Evolutionary conservation across 1,139 yeast genomes (phyloP), one percentile per base, ranked within the genome.

Genomic region (Yamadazyma friedrichii): DNA sequence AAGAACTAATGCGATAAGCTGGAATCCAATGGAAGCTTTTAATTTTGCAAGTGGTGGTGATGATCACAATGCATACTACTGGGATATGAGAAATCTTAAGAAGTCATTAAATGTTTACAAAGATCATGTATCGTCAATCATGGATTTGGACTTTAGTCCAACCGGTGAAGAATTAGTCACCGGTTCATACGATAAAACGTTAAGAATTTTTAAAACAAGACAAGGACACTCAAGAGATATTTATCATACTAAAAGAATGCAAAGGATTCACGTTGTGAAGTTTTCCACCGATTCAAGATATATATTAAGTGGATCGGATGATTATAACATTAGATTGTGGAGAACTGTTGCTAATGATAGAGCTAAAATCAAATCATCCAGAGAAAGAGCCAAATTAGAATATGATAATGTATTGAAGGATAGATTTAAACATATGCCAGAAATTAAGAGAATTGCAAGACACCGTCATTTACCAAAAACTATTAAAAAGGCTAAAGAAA

Each of bases 1-100:
- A 75, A 76, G 95, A 55, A 87, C 94, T 17, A 94, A 94, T 62
- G 76, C 94, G 35, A 73, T 94, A 26, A 76, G 91, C 42, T 94
- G 98, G 98, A 93, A 94, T 63, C 99, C 99, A 4, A 88, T 93
- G 86, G 98, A 93, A 64, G 96, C 98, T 1, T 93, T 81, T 66
- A 82, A 85, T 57, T 91, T 94, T 66, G 98, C 93, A 15, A 80
- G 88, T 38, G 98, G 89, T 1, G 81, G 81, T 56, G 99, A 94
- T 65, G 98, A 94, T 67, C 98, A 93, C 64, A 94, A 94, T 59
- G 84, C 85, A 9, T 94, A 94, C 61, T 76, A 86, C 43, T 94
- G 96, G 80, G 99, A 94, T 65, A 93, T 94, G 97, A 77, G 99
- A 58, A 87, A 89, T 57, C 72, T 94, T 76, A 73, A 73, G 35